Conservation (phyloP, 1,284 basidiomycete genomes). For the Microbotryomycetes sp. region DNA sequence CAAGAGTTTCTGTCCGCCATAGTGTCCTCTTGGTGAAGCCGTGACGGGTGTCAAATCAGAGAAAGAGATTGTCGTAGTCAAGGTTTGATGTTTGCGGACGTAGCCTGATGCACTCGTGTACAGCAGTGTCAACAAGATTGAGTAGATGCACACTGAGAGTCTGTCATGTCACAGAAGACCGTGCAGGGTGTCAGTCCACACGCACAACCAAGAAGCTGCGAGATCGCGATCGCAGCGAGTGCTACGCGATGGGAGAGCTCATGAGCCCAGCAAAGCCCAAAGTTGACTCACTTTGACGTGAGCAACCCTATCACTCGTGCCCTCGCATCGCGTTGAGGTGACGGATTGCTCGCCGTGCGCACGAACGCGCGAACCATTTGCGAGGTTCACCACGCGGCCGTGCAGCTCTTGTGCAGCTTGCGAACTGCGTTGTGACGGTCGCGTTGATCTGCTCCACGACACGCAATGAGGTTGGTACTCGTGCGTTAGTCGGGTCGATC, state of each 20-base stretch:
- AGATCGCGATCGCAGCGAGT: not conserved
- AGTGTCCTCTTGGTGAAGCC: slow-evolving; percentile 6
- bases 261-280: not conserved
- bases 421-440: too few relatives aligned
- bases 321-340: not conserved
- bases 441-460: too few relatives aligned
- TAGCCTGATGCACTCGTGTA: not conserved
- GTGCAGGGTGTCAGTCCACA: not conserved
- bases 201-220: not conserved
- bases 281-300: slow-evolving; percentile 1
- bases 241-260: too few relatives aligned
- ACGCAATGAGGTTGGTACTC: too few relatives aligned
- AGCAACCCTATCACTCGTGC: not conserved
- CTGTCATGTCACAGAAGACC: not conserved
- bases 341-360: not conserved
- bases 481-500: too few relatives aligned
- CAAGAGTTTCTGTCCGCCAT: slow-evolving; percentile 11
- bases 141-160: slow-evolving; percentile 1
- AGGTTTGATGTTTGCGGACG: not conserved
- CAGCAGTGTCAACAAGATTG: slow-evolving; percentile 15
- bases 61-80: not conserved
- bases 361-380: not conserved
- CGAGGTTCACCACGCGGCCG: too few relatives aligned
- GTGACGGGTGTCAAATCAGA: slow-evolving; percentile 14
- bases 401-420: too few relatives aligned